These are phyloP conservation scores for Trichoderma koningii DNA, from an alignment of 2,329 filamentous ascomycete species.

Conservation along the genomic window DNA sequence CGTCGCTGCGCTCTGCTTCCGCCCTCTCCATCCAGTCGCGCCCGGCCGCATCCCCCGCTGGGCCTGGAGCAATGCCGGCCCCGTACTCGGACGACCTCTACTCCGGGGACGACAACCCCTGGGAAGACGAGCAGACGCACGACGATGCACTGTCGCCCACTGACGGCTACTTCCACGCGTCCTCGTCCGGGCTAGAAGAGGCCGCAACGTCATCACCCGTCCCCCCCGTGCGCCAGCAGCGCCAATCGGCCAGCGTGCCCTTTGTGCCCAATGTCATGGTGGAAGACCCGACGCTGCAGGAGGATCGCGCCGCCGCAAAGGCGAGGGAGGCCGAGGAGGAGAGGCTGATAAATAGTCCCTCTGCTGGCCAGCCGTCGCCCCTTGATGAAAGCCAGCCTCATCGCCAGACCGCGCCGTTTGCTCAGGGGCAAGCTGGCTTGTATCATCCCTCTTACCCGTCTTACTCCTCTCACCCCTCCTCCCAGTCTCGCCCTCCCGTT, in stretches of 20 bases:
- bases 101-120: constrained; percentile 41
- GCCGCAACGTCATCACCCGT: constrained; percentile 32
- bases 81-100: constrained; percentile 54
- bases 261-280: constrained; percentile 52
- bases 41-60: background rate
- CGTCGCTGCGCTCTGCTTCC: background rate
- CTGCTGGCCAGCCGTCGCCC: constrained; percentile 28
- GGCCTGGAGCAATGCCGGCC: constrained; percentile 43
- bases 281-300: constrained; percentile 49
- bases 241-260: constrained; percentile 43
- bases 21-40: background rate
- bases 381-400: constrained; percentile 18
- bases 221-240: constrained; percentile 31
- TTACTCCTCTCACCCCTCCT: constrained; percentile 1
- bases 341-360: constrained; percentile 38
- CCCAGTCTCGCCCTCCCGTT: constrained; percentile 5
- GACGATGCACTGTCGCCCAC: constrained; percentile 49
- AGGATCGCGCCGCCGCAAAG: constrained; percentile 43
- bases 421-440: constrained; percentile 3
- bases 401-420: background rate
- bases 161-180: constrained; percentile 55
- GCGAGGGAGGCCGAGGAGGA: constrained; percentile 49
- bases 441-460: background rate
- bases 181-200: constrained; percentile 34
- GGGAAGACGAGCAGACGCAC: constrained; percentile 37